Evolutionary conservation across 2,329 filamentous ascomycete species (phyloP).

Genomic region (Trichophyton simii): DNA sequence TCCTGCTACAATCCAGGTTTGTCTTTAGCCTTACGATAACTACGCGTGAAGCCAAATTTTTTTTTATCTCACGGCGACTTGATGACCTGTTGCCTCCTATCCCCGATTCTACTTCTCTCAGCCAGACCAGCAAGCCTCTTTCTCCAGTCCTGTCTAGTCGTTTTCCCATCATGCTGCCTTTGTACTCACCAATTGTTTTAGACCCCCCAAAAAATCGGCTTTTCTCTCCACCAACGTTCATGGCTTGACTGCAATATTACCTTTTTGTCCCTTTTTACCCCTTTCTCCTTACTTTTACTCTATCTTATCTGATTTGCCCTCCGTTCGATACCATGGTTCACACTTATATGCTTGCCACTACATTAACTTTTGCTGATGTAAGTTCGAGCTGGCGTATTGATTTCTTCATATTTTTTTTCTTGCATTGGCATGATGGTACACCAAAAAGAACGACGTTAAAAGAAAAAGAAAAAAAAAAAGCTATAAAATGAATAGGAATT

Average conservation of each 20-base stretch:
- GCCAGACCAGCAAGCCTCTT: background rate
- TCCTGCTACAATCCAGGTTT: background rate
- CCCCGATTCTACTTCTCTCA: background rate
- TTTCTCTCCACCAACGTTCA: background rate
- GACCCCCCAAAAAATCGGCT: slow-evolving; percentile 1
- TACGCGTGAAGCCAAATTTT: background rate
- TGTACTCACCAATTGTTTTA: background rate
- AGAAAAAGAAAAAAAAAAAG: background rate
- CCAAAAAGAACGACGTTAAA: background rate
- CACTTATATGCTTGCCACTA: background rate
- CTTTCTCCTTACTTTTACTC: background rate
- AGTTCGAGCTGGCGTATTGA: background rate
- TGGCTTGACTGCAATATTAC: background rate
- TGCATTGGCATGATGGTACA: background rate
- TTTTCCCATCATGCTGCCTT: background rate
- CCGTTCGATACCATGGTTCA: background rate
- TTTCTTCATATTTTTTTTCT: background rate
- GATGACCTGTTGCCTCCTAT: background rate
- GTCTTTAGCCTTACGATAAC: background rate
- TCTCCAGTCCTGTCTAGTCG: background rate
- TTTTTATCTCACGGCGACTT: background rate
- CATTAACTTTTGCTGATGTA: background rate
- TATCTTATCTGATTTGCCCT: background rate
- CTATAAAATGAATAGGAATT: background rate
- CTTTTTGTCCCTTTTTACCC: background rate